Base-by-base conservation (phyloP, 257 asterid species). In the Plantago ovata region DNA sequence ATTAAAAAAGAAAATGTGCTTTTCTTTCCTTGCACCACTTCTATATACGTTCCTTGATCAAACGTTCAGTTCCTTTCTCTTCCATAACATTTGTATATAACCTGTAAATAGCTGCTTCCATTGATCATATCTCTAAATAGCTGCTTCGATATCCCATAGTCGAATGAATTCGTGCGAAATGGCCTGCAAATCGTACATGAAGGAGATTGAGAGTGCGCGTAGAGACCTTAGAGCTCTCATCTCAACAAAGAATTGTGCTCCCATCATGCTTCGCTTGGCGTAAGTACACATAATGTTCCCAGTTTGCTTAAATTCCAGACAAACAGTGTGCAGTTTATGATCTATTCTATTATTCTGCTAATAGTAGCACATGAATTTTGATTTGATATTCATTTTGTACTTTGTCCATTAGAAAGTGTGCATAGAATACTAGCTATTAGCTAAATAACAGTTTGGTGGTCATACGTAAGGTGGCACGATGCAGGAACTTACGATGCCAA, bases 401-500 rank as follows among this genome's bases (percentile, higher is more conserved):
- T 39, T 39, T 1, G 3, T 39, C 2, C 44, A 39, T 13, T 8
- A 13, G 14, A 1, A 9, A 39, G 44, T 8, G 44, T 39, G 11
- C 8, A 8, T 8, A 39, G 44, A 3, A 39, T 9, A 2, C 1
- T 3, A 13, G 10, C n/a, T 39, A 13, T 3, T 13, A 8, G 48
- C 16, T 18, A 9, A 18, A 16, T 16, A 47, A 15, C 6, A 15
- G 20, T 9, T 15, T 47, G 2, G 0, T 0, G 11, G 3, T 54
- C 33, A 23, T 7, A 54, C 77, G 78, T 69, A 91, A n/a, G 98
- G 80, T 87, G 96, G 96, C 98, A 91, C 47, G 96, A 87, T 58
- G 98, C 95, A 22, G 98, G 98, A 22, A 87, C 93, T 23, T 87
- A 79, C 56, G 96, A 91, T 70, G 95, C 86, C 7, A 77, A 73